A percentile compares a stretch with the other conserved stretches of the same genome.
These are phyloP conservation scores for Aquilaria malaccensis DNA, from an alignment of 345 rosid species.

Conservation along the genomic window DNA sequence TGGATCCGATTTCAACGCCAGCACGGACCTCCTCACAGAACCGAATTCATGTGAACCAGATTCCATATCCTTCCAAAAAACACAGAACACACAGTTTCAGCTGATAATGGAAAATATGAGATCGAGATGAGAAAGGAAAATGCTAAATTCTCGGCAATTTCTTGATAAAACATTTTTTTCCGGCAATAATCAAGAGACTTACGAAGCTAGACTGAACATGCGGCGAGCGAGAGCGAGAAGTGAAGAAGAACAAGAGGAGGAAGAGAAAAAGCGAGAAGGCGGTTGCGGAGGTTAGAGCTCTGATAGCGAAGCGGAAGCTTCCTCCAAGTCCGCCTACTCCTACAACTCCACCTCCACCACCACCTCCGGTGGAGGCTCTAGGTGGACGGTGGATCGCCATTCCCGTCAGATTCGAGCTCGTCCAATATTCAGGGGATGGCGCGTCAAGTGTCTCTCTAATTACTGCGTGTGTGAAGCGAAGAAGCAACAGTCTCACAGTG, in stretches of 20 bases:
- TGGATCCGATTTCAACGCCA: slow-evolving; percentile 85
- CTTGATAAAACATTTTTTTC: no score
- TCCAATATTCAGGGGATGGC: not conserved
- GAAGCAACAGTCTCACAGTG: no score
- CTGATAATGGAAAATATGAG: not conserved
- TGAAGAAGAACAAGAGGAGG: slow-evolving; percentile 41
- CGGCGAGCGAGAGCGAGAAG: slow-evolving; percentile 38
- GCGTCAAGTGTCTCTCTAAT: not conserved
- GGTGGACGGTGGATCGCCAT: slow-evolving; percentile 54
- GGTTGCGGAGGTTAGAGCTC: slow-evolving; percentile 36
- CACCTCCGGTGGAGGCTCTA: slow-evolving; percentile 14
- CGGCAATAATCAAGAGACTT: slow-evolving; percentile 10
- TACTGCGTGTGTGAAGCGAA: not conserved
- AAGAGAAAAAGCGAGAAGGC: slow-evolving; percentile 38
- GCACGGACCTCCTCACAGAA: slow-evolving; percentile 60
- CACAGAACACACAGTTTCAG: slow-evolving; percentile 2
- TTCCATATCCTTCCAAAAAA: slow-evolving; percentile 27
- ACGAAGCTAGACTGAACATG: slow-evolving; percentile 40
- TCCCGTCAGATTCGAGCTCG: not conserved
- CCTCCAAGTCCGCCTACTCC: slow-evolving; percentile 22
- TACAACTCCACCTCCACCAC: slow-evolving; percentile 13
- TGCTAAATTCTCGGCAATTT: no score
- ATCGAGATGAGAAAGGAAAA: not conserved
- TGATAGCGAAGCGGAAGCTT: slow-evolving; percentile 22
- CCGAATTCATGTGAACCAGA: slow-evolving; percentile 37